Base-by-base conservation (phyloP, 2,329 filamentous ascomycete genomes). In the Penicillium sp. region DNA sequence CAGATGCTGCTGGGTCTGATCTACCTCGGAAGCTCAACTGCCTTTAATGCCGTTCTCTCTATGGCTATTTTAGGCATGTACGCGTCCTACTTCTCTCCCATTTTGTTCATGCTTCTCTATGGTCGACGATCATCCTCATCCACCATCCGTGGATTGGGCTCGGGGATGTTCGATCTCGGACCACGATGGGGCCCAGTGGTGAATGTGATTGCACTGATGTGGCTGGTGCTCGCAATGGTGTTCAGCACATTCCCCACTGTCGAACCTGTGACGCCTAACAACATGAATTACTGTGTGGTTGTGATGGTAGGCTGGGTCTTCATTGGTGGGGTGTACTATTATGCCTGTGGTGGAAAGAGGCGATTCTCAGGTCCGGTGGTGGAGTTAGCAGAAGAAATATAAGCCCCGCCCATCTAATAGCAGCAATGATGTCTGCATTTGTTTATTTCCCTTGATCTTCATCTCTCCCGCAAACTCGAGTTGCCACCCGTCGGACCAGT, bases 51-150 rank as follows among this genome's bases (percentile, higher is more conserved):
- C 13, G 74, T 79, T 52, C 70, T 76, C 5, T 73, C 74, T 1
- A 79, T 78, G 14, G 79, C 79, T 19, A 79, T 82, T 39, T 70
- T 75, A 1, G 61, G 80, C 11, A 81, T 84, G 70, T 79, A 77
- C 58, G 65, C 78, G 24, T 76, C 77, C 1, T 81, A 82, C 57
- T 63, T 78, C 6, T 73, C 80, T 43, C 80, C 80, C 0, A 74
- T 82, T 27, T 54, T 77, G 35, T 80, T 62, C 39, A 64, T 64
- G 62, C 48, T 64, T 6, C 14, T 62, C 2, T 63, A 65, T 53
- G 61, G 61, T 14, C 61, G 61, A 26, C 54, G 54, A 3, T 21
- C 21, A 2, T 50, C 49, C 5, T 41, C 41, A 4, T 24, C 55
- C 5, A 33, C 50, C 13, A 31, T 52, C 14, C 53, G 50, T n/a